Evolutionary conservation across 2,329 filamentous ascomycete species (phyloP).

Genomic region (Thelonectria blattea): DNA sequence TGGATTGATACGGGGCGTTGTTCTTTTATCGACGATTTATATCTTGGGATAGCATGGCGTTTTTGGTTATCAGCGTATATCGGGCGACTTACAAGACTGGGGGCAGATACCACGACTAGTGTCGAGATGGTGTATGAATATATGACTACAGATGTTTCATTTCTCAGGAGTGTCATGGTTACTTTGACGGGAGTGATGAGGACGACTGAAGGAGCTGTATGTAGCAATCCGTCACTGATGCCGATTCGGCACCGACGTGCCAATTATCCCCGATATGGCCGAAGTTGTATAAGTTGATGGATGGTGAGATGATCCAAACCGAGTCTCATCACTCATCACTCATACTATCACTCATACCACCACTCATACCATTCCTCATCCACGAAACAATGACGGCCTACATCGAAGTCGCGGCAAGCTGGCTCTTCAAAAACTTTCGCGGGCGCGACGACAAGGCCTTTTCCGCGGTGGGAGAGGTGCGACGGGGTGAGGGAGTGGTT

Average conservation of each 20-base stretch:
- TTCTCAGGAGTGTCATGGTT: no score
- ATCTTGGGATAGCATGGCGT: neutral
- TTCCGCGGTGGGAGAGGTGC: constrained; percentile 46
- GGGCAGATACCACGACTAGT: no score
- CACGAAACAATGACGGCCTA: constrained; percentile 34
- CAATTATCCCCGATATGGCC: constrained; percentile 30
- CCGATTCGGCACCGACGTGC: constrained; percentile 32
- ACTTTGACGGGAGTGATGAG: no score
- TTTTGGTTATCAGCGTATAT: neutral
- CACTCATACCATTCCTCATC: no score
- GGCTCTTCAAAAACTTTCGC: constrained; percentile 47
- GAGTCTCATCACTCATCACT: no score
- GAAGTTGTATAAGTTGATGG: neutral
- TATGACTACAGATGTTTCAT: no score
- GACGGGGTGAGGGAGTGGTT: constrained; percentile 52
- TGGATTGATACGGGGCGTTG: no score
- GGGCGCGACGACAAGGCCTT: constrained; percentile 49
- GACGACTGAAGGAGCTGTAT: neutral
- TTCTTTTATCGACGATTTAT: neutral
- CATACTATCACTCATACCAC: no score
- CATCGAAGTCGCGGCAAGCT: constrained; percentile 46
- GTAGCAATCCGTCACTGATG: neutral
- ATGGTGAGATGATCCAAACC: no score
- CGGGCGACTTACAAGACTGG: no score
- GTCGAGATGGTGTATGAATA: no score